A percentile compares a stretch with the other conserved stretches of the same genome.
phyloP scores from a whole-genome alignment of 495 filamentous ascomycete species.

The Platismatia glauca region DNA sequence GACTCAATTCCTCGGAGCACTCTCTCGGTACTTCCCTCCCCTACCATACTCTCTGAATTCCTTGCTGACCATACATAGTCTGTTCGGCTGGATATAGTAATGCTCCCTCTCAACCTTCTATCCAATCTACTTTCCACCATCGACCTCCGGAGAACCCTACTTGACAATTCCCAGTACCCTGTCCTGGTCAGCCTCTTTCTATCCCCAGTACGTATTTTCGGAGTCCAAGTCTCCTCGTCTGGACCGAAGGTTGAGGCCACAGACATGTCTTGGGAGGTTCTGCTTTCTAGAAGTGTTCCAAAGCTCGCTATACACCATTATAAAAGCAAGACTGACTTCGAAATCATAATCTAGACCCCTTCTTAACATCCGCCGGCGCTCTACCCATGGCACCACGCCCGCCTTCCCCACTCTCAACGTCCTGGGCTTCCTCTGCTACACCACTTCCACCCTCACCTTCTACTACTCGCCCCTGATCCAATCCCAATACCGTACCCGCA shows the following conservation, averaged over 20 bases:
- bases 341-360: no score
- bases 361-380: constrained; percentile 63
- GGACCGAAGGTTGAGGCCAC: no score
- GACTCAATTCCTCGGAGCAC: constrained; percentile 12
- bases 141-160: no score
- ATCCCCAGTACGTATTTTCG: constrained; percentile 52
- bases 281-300: no score
- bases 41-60: not conserved
- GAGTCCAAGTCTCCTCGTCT: no score
- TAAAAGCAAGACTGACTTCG: no score
- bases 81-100: constrained; percentile 34
- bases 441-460: constrained; percentile 61
- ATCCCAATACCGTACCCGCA: constrained; percentile 72
- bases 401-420: constrained; percentile 81
- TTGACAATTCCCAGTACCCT: constrained; percentile 46
- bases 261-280: no score
- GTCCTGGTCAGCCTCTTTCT: constrained; percentile 85
- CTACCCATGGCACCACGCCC: constrained; percentile 73
- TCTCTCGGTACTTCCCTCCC: constrained; percentile 15
- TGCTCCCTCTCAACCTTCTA: not conserved
- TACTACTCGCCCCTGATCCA: constrained; percentile 71
- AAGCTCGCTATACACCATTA: no score
- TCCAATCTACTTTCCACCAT: no score
- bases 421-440: constrained; percentile 73
- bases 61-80: constrained; percentile 17